phyloP scores from a whole-genome alignment of 2,329 filamentous ascomycete species.

The Cercospora janseana region DNA sequence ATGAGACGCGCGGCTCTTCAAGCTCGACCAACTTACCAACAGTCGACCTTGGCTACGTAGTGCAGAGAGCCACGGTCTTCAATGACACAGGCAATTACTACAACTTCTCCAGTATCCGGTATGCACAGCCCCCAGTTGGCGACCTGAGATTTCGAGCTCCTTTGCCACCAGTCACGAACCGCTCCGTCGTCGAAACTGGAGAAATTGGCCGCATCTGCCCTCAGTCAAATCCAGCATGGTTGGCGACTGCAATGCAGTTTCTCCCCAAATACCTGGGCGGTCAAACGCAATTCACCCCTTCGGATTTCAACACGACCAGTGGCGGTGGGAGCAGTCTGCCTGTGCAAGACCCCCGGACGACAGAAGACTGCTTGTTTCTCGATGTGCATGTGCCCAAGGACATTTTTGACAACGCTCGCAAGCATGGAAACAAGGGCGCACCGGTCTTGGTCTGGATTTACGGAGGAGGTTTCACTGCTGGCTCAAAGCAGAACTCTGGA shows the following conservation, averaged over 20 bases:
- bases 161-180: conserved; percentile 39
- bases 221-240: conserved; percentile 48
- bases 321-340: not conserved
- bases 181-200: conserved; percentile 47
- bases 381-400: conserved; percentile 41
- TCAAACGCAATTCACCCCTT: conserved; percentile 16
- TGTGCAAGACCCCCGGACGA: conserved; percentile 33
- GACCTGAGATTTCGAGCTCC: conserved; percentile 53
- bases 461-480: conserved; percentile 49
- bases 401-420: conserved; percentile 31
- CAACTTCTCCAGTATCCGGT: conserved; percentile 58
- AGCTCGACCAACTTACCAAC: conserved; percentile 37
- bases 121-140: conserved; percentile 53
- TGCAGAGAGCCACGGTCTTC: conserved; percentile 49
- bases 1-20: not conserved
- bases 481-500: conserved; percentile 39
- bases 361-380: conserved; percentile 43
- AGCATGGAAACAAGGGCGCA: conserved; percentile 31
- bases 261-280: conserved; percentile 31
- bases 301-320: conserved; percentile 1
- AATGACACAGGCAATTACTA: conserved; percentile 42
- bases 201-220: conserved; percentile 45
- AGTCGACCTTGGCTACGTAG: conserved; percentile 56
- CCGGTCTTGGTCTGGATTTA: conserved; percentile 46
- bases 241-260: conserved; percentile 35